phyloP scores from a whole-genome alignment of 768 basidiomycete genomes.

The Amanita rubescens region DNA sequence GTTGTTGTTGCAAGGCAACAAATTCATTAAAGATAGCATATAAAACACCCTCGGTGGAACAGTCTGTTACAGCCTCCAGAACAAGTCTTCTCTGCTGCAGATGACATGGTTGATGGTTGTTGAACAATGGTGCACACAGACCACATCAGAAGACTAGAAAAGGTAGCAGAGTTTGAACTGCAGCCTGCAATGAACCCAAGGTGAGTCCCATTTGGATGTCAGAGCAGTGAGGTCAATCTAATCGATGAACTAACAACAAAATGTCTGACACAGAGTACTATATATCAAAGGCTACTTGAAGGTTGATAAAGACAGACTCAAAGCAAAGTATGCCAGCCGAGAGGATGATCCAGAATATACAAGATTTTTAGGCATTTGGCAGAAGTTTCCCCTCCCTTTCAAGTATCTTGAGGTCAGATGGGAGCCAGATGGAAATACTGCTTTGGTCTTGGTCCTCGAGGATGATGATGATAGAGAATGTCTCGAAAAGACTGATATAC shows the following conservation, averaged over 20 bases:
- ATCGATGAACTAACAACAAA: no score
- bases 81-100: conserved; percentile 3
- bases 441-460: conserved; percentile 6
- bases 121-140: no score
- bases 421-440: conserved; percentile 9
- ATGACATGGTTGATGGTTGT: background rate
- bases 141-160: no score
- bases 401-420: background rate
- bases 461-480: conserved; percentile 8
- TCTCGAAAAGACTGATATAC: conserved; percentile 6
- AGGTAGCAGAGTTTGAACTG: no score
- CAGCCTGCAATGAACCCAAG: no score
- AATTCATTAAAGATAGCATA: conserved; percentile 9
- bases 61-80: background rate
- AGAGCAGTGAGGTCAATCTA: background rate
- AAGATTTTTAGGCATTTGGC: conserved; percentile 1
- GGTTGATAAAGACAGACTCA: background rate
- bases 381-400: conserved; percentile 1
- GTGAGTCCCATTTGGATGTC: background rate
- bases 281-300: conserved; percentile 4
- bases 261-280: background rate
- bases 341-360: background rate
- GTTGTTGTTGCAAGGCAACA: conserved; percentile 1
- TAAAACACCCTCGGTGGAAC: conserved; percentile 3
- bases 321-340: background rate